These are phyloP conservation scores for Coemansia sp. DNA, from an alignment of 192 early-diverging fungal species.

Conservation along the genomic window DNA sequence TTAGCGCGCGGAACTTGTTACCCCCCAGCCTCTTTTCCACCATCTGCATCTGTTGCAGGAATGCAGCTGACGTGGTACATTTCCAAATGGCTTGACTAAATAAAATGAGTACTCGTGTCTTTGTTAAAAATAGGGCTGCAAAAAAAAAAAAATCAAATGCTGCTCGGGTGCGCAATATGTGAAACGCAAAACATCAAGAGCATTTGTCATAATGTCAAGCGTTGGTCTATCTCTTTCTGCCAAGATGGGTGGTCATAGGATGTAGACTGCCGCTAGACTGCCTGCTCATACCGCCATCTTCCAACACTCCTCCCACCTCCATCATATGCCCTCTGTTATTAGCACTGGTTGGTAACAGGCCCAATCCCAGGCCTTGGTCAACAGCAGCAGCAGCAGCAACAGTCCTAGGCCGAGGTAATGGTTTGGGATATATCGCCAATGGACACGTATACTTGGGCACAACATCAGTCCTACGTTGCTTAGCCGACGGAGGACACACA, in stretches of 20 bases:
- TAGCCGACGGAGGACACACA: slow-evolving; percentile 3
- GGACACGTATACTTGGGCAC: slow-evolving; percentile 15
- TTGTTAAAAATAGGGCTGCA: slow-evolving; percentile 4
- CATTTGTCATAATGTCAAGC: not conserved
- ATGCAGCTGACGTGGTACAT: not conserved
- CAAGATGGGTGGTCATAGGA: slow-evolving; percentile 27
- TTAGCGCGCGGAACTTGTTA: not conserved
- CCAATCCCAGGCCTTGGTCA: not conserved
- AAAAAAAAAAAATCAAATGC: slow-evolving; percentile 2
- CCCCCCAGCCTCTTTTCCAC: not conserved
- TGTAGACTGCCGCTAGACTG: slow-evolving; percentile 15
- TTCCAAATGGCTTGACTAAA: not conserved
- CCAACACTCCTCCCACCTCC: slow-evolving; percentile 19
- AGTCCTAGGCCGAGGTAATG: slow-evolving; percentile 41
- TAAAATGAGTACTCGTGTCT: not conserved
- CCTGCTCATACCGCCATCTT: slow-evolving; percentile 19
- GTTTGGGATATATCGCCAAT: slow-evolving; percentile 38
- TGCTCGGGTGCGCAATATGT: not conserved
- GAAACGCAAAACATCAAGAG: not conserved
- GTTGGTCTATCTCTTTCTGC: slow-evolving; percentile 3
- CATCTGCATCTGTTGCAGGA: not conserved
- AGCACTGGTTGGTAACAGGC: not conserved
- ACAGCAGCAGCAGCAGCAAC: slow-evolving; percentile 5
- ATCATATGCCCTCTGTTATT: slow-evolving; percentile 10
- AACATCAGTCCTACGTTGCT: not conserved